Base-by-base conservation (phyloP, 2,329 filamentous ascomycete species). In the Arthrobotrys sinensis region DNA sequence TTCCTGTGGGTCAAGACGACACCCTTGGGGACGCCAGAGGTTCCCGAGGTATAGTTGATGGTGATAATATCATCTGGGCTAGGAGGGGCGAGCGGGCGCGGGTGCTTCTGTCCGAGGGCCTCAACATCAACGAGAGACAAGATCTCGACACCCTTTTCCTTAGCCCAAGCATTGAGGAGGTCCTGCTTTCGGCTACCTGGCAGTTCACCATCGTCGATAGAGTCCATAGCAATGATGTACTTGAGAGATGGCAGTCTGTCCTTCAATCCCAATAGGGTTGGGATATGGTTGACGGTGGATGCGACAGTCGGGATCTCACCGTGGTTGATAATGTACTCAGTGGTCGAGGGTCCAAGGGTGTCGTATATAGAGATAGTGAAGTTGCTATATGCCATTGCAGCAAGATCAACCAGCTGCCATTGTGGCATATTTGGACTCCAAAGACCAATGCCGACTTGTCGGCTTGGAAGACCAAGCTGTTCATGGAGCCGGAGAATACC, bases 311-410 rank as follows among this genome's bases (percentile, higher is more conserved):
- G 85, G 71, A 98, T 86, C 79, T 91, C 88, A 68, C 93, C 90
- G 84, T 98, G 95, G 85, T 96, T 96, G 86, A 98, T 92, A 85
- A 99, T 97, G 86, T 93, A 98, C 85, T 98, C 94, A 72, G 93
- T 94, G 1, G 94, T 90, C 81, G 97, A 93, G 11, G 95, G 91
- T 8, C 95, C 95, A 4, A 99, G 89, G 11, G 95, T 97, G 85
- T 98, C 96, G 86, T 99, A 99, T 63, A 99, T 91, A 4, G 95
- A 97, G 69, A 99, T 94, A 21, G 92, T 93, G 85, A 88, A 98
- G 34, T 98, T 89, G 6, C 91, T 90, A 85, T 98, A 96, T 11
- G 94, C 96, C 86, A 93, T 90, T 83, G 92, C 91, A 45, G 90
- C 96, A 83, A 98, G 86, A 87, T 98, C 95, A 70, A 91, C 89